Percentiles rank a stretch among this genome's conserved stretches.
These are phyloP conservation scores for Zygosaccharomyces pseudorouxii DNA, from an alignment of 805 yeast genomes.

Conservation along the genomic window DNA sequence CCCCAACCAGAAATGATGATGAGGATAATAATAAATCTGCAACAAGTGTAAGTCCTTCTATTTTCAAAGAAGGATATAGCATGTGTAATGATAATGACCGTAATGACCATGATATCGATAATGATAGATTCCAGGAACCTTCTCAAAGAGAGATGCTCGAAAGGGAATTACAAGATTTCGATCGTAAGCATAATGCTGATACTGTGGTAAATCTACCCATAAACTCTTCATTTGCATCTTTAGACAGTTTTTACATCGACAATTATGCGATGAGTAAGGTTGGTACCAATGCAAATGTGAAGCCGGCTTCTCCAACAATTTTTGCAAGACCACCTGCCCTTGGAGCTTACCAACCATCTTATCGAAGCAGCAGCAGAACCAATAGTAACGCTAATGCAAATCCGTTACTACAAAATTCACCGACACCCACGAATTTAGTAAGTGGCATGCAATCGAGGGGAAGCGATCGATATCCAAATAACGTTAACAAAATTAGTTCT, in stretches of 20 bases:
- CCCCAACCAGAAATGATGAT: not conserved
- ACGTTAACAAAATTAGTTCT: not conserved
- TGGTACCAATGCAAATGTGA: slow-evolving; percentile 9
- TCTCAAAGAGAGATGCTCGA: slow-evolving; percentile 20
- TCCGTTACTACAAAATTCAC: slow-evolving; percentile 8
- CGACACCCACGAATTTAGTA: slow-evolving; percentile 9
- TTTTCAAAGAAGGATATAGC: slow-evolving; percentile 11
- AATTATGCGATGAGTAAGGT: slow-evolving; percentile 38
- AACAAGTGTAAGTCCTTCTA: not conserved
- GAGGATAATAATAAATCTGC: not conserved
- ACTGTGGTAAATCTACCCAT: slow-evolving; percentile 65
- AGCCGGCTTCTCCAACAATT: slow-evolving; percentile 8
- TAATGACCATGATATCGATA: slow-evolving; percentile 9
- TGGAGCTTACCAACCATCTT: slow-evolving; percentile 6
- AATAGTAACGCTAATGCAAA: slow-evolving; percentile 2
- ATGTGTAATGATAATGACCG: slow-evolving; percentile 14
- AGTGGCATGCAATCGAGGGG: slow-evolving; percentile 13
- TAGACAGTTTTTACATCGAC: slow-evolving; percentile 64
- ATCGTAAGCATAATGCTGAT: slow-evolving; percentile 19
- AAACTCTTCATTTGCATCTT: slow-evolving; percentile 72
- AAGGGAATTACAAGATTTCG: slow-evolving; percentile 25
- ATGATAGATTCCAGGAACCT: slow-evolving; percentile 5
- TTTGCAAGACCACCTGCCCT: slow-evolving; percentile 20
- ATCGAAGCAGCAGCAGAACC: slow-evolving; percentile 2
- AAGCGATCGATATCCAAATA: slow-evolving; percentile 14